These are phyloP conservation scores for Discostella stelligera DNA, from an alignment of 352 stramenopile species.

Conservation along the genomic window DNA sequence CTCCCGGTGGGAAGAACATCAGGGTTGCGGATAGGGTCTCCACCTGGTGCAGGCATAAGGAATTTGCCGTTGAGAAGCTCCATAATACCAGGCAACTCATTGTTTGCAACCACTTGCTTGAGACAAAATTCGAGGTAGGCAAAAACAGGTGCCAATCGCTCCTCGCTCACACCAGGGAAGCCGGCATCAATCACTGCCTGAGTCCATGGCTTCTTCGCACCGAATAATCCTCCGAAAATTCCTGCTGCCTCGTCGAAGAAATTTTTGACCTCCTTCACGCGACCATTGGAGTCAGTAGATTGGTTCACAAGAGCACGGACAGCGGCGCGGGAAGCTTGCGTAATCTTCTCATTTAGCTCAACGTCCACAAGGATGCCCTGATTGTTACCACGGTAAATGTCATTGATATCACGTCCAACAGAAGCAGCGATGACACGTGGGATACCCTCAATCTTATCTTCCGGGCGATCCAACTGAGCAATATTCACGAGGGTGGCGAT, in stretches of 20 bases:
- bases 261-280: slow-evolving; percentile 86
- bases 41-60: slow-evolving; percentile 85
- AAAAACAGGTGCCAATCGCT: slow-evolving; percentile 80
- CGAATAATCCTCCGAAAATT: slow-evolving; percentile 70
- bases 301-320: slow-evolving; percentile 82
- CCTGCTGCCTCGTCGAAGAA: slow-evolving; percentile 74
- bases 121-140: slow-evolving; percentile 87
- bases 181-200: slow-evolving; percentile 82
- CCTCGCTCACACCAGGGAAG: slow-evolving; percentile 80
- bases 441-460: slow-evolving; percentile 86
- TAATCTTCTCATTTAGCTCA: slow-evolving; percentile 83
- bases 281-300: slow-evolving; percentile 83
- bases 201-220: slow-evolving; percentile 81
- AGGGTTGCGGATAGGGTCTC: slow-evolving; percentile 87
- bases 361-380: slow-evolving; percentile 84
- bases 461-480: slow-evolving; percentile 84
- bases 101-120: slow-evolving; percentile 86
- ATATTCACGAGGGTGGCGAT: slow-evolving; percentile 88
- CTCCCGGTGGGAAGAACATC: slow-evolving; percentile 87
- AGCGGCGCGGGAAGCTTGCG: slow-evolving; percentile 77
- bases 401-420: slow-evolving; percentile 84
- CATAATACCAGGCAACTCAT: slow-evolving; percentile 85
- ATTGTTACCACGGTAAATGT: slow-evolving; percentile 86
- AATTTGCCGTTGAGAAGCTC: slow-evolving; percentile 85
- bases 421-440: slow-evolving; percentile 84